Evolutionary conservation across 116 monocot genomes (phyloP).

Genomic region (Trichopus zeylanicus): DNA sequence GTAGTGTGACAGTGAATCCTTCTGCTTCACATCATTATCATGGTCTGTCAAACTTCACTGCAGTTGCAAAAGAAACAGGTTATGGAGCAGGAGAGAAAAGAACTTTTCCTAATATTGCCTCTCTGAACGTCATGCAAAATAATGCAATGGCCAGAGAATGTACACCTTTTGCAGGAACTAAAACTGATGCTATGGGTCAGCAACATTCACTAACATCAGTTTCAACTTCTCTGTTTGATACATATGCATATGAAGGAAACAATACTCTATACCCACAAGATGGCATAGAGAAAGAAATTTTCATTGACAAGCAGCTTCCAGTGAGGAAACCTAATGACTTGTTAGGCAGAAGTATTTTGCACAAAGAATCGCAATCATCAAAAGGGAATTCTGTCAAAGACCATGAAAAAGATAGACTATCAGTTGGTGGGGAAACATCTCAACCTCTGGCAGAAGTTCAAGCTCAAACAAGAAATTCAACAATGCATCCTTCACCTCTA

Average conservation of each 20-base stretch:
- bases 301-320: neutral
- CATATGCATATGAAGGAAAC: conserved; percentile 9
- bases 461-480: conserved; percentile 5
- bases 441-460: conserved; percentile 1
- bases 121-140: conserved; percentile 2
- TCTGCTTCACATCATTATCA: conserved; percentile 1
- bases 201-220: conserved; percentile 4
- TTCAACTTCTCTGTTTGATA: conserved; percentile 5
- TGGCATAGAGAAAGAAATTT: conserved; percentile 1
- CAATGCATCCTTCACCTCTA: conserved; percentile 1
- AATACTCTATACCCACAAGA: neutral
- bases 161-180: conserved; percentile 2
- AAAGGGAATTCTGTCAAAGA: neutral
- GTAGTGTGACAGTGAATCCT: conserved; percentile 6
- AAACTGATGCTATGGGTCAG: conserved; percentile 7
- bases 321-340: neutral
- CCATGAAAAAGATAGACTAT: conserved; percentile 3
- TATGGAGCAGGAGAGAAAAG: conserved; percentile 6
- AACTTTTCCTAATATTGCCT: conserved; percentile 5
- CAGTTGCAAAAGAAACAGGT: conserved; percentile 5
- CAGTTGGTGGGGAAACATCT: conserved; percentile 5
- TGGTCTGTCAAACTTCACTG: conserved; percentile 3
- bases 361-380: neutral
- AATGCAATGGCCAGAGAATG: neutral
- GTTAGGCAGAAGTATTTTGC: neutral